phyloP scores from a whole-genome alignment of 495 filamentous ascomycete genomes.

The Penicillium pancosmium region DNA sequence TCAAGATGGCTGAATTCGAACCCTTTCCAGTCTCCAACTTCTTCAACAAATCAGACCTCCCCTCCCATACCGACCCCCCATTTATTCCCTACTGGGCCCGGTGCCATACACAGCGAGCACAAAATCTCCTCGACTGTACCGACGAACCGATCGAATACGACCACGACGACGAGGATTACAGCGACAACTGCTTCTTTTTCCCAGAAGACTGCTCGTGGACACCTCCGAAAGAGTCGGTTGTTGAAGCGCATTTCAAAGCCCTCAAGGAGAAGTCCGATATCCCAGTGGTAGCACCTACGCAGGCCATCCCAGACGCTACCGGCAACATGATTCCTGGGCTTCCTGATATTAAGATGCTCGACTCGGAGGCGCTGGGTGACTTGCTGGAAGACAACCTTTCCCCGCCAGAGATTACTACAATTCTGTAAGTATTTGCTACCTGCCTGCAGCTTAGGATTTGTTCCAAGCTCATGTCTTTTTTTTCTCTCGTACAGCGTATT shows the following conservation, averaged over 20 bases:
- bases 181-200: constrained; percentile 52
- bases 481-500: constrained; percentile 34
- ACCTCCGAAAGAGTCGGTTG: constrained; percentile 36
- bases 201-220: constrained; percentile 52
- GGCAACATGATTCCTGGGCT: constrained; percentile 51
- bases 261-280: constrained; percentile 7
- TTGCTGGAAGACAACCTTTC: constrained; percentile 51
- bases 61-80: constrained; percentile 15
- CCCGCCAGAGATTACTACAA: constrained; percentile 51
- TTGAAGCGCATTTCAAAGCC: constrained; percentile 21
- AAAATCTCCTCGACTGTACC: constrained; percentile 44
- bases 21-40: constrained; percentile 25
- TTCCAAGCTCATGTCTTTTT: neutral
- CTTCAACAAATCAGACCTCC: constrained; percentile 19
- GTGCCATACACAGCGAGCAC: constrained; percentile 41
- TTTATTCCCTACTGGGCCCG: constrained; percentile 49
- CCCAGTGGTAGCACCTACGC: constrained; percentile 8
- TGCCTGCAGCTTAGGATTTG: neutral
- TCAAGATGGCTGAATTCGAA: constrained; percentile 36
- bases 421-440: constrained; percentile 33
- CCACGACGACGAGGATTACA: constrained; percentile 49
- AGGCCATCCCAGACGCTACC: constrained; percentile 14
- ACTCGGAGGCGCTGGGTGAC: constrained; percentile 50
- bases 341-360: constrained; percentile 53
- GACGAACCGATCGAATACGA: constrained; percentile 53